Evolutionary conservation across 108 stramenopile species (phyloP).

Genomic region (Bacterosira constricta): DNA sequence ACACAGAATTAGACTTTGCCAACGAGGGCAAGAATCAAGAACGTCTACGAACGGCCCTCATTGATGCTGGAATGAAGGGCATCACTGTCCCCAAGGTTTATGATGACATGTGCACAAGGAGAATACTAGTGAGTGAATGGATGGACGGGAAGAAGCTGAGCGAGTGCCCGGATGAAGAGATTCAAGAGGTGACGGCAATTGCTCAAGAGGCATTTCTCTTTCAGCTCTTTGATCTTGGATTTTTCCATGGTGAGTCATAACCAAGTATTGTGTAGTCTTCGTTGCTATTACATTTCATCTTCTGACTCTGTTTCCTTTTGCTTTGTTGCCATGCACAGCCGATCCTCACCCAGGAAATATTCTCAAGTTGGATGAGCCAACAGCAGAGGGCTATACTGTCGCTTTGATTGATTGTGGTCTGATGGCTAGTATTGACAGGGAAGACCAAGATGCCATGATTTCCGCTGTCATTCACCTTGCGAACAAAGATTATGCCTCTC

Average conservation of each 20-base stretch:
- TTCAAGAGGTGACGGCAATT: conserved; percentile 67
- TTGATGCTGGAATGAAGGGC: conserved; percentile 68
- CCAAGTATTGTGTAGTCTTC: conserved; percentile 17
- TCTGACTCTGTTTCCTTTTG: neutral
- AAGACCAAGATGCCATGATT: conserved; percentile 84
- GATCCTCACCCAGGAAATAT: conserved; percentile 75
- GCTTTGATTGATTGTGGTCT: conserved; percentile 91
- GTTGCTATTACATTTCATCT: neutral
- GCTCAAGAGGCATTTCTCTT: conserved; percentile 90
- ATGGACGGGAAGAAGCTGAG: conserved; percentile 86
- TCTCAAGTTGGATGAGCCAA: conserved; percentile 68
- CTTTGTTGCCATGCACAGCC: conserved; percentile 27
- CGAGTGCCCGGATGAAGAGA: conserved; percentile 59
- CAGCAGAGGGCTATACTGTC: conserved; percentile 66
- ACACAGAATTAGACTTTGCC: conserved; percentile 66
- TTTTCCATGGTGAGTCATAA: conserved; percentile 74
- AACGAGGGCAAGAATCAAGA: conserved; percentile 83
- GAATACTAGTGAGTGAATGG: conserved; percentile 87
- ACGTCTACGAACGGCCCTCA: conserved; percentile 55
- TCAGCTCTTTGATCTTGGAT: conserved; percentile 77
- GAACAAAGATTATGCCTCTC: conserved; percentile 85
- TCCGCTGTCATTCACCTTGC: conserved; percentile 90
- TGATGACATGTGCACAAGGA: conserved; percentile 74
- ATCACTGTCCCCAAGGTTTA: conserved; percentile 83
- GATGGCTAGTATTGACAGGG: conserved; percentile 74